Evolutionary conservation across 192 early-diverging fungal genomes (phyloP), one percentile per base, ranked within the genome.

Genomic region (Spizellomyces punctatus): DNA sequence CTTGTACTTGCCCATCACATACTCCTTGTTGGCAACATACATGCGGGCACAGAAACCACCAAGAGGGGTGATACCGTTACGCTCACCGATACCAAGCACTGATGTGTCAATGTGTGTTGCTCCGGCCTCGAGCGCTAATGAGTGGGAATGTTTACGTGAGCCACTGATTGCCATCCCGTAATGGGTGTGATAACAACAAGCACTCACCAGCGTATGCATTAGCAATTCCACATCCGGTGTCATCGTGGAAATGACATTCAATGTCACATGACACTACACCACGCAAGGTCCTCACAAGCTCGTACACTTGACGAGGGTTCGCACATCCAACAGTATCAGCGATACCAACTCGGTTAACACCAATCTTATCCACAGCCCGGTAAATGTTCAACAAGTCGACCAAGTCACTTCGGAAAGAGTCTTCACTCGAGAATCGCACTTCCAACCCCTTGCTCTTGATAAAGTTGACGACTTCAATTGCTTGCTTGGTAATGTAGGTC

Each of bases 211-310:
- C 93, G 76, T 96, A 96, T 55, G 97, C 94, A 79, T 99, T 99
- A 55, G 95, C 97, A 71, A 98, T 96, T 48, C 95, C 95, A 78
- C 97, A 99, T 58, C 95, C 95, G n/a, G 97, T 99, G 81, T 99
- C 96, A 80, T 99, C 95, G 82, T 99, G 97, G 91, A 99, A 99
- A 80, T 99, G 97, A 80, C 93, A 94, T 82, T 99, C 97, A 73
- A 99, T 99, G 76, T 99, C 97, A 80, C 95, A 98, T 49, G 92
- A 95, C 17, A 99, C 94, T 56, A 99, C 94, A 57, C 89, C 86
- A 65, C 97, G 90, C 17, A 99, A 85, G 17, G 97, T 99, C 76
- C 93, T 90, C 63, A 99, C 95, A 36, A 99, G 89, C 67, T 99
- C 97, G 70, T 95, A 96, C 21, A 99, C 97, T 87, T 99, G 97